These are phyloP conservation scores for Bombardia bombarda DNA, from an alignment of 495 filamentous ascomycete species.

Conservation along the genomic window DNA sequence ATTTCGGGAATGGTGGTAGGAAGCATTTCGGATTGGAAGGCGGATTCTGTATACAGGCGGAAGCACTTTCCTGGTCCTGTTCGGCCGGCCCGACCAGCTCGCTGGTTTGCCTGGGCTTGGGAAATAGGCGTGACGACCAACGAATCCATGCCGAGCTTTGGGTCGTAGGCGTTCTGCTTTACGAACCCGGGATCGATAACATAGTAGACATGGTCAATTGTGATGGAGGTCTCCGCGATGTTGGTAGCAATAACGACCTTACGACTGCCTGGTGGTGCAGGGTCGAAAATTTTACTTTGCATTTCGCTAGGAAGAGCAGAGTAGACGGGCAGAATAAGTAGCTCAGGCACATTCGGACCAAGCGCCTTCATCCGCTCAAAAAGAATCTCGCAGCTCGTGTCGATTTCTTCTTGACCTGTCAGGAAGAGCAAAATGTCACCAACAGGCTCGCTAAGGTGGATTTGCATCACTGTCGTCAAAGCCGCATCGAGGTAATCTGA, in stretches of 20 bases:
- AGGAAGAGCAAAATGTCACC: slow-evolving; percentile 95
- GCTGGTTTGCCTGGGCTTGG: slow-evolving; percentile 93
- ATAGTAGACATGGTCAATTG: slow-evolving; percentile 95
- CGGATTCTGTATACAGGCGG: slow-evolving; percentile 89
- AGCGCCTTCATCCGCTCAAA: slow-evolving; percentile 95
- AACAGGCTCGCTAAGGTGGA: slow-evolving; percentile 81
- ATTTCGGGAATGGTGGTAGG: slow-evolving; percentile 95
- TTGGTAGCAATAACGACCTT: slow-evolving; percentile 99
- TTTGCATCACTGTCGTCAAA: slow-evolving; percentile 93
- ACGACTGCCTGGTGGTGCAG: slow-evolving; percentile 75
- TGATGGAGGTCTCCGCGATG: slow-evolving; percentile 96
- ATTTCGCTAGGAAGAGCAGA: slow-evolving; percentile 87
- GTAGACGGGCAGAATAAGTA: slow-evolving; percentile 92
- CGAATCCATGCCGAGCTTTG: slow-evolving; percentile 96
- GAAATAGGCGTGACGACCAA: slow-evolving; percentile 92
- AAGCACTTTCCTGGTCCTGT: slow-evolving; percentile 97
- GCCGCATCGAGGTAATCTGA: slow-evolving; percentile 96
- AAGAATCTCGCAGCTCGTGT: slow-evolving; percentile 85
- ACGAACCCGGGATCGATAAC: slow-evolving; percentile 97
- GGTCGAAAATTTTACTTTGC: slow-evolving; percentile 91
- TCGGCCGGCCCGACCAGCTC: slow-evolving; percentile 84
- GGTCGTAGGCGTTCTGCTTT: slow-evolving; percentile 95
- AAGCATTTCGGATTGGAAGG: slow-evolving; percentile 95
- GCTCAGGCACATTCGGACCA: slow-evolving; percentile 81
- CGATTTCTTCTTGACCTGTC: slow-evolving; percentile 97